Base-by-base conservation (phyloP, 2,329 filamentous ascomycete species). In the Colletotrichum sp. region DNA sequence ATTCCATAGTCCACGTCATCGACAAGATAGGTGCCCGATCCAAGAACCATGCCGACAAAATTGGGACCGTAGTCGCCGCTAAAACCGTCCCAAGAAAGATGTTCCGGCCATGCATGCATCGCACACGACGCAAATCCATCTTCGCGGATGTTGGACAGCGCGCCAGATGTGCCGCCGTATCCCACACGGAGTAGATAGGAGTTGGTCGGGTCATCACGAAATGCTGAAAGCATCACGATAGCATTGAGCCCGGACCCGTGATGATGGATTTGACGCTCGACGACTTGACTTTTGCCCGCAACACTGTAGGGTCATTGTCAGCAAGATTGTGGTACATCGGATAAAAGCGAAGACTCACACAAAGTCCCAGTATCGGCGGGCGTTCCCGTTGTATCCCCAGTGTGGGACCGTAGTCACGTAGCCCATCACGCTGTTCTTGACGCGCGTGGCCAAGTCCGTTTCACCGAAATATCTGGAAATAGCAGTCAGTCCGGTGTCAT, bases 361-460 rank as follows among this genome's bases (percentile, higher is more conserved):
- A 22, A 68, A 90, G 77, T 92, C 90, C 91, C 90, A 92, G 80
- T 92, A 92, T 9, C 90, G 82, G 4, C 91, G 85, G 1, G 90
- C 89, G 75, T 91, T 92, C 9, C 91, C 90, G 67, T 92, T 91
- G 87, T 88, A 92, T 3, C 89, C 91, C 91, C 91, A 92, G 74
- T 92, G 90, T 1, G 89, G 84, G 0, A 92, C 87, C 0, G 88
- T 89, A 0, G 90, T 90, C 84, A 87, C 90, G 75, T 88, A 92
- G 0, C 89, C 91, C 1, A 91, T 79, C 5, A 92, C 89, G 16
- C 87, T 89, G 70, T 88, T 85, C 59, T 92, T 83, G 0, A 86
- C 88, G 77, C 91, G 91, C 1, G 80, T 80, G 0, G 83, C 85
- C 0, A 89, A 89, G 0, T 79, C 80, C 1, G 81, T 82, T 61